Evolutionary conservation across 2,329 filamentous ascomycete genomes (phyloP).

Genomic region (Graphilbum fragrans): DNA sequence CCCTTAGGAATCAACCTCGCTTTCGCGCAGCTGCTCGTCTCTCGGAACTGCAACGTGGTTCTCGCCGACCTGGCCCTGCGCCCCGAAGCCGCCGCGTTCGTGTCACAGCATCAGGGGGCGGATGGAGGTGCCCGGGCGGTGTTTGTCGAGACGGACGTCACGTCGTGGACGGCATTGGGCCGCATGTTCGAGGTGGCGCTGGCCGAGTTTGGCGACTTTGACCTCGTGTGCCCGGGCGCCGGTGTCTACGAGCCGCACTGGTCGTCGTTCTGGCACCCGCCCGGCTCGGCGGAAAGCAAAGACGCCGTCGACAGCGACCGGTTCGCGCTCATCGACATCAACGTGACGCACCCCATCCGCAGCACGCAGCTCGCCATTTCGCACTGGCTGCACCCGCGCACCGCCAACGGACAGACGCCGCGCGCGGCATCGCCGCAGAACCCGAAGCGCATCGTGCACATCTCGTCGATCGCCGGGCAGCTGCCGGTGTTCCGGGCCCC

Average conservation of each 20-base stretch:
- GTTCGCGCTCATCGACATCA: conserved; percentile 26
- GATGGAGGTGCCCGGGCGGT: no score
- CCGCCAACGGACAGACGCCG: neutral
- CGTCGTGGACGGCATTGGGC: no score
- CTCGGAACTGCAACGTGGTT: no score
- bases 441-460: no score
- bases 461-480: no score
- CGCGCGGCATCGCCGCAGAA: neutral
- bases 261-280: conserved; percentile 26
- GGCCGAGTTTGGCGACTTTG: conserved; percentile 23
- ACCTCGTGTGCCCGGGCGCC: conserved; percentile 32
- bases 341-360: conserved; percentile 28
- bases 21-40: no score
- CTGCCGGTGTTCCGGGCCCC: no score
- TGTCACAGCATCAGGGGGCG: no score
- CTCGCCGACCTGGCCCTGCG: no score
- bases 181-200: conserved; percentile 21
- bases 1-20: no score
- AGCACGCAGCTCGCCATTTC: conserved; percentile 26
- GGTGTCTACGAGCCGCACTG: conserved; percentile 33
- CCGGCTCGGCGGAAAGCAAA: conserved; percentile 20
- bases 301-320: conserved; percentile 15
- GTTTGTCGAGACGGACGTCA: no score
- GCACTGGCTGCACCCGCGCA: conserved; percentile 16
- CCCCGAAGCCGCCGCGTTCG: no score